Evolutionary conservation across 352 stramenopile genomes (phyloP), one percentile per base, ranked within the genome.

Genomic region (Phytophthora aleatoria): DNA sequence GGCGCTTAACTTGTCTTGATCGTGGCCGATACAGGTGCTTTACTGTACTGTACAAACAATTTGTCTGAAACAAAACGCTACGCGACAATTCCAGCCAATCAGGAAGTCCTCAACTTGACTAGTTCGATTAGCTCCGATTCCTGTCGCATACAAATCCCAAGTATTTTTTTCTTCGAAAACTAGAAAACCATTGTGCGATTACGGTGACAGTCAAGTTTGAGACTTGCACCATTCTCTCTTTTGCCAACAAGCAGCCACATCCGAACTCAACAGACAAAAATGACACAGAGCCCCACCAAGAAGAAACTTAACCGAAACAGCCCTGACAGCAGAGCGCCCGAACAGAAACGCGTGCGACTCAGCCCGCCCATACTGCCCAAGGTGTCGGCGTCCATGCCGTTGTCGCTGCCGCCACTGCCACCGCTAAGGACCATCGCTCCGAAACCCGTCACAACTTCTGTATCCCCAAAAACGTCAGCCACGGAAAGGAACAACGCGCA

Each of bases 291-390:
- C 53, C 4, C 20, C 13, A 16, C 44, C 33, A 71, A 58, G 50
- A 68, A 64, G 38, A 64, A 64, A 33, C 12, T 57, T 1, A 8
- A 27, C 27, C 44, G 42, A 39, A 51, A 36, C 5, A 50, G 45
- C 55, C 30, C 36, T 10, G 31, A 61, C 30, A 50, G 28, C 26
- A 20, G 15, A 36, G 30, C 51, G 13, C 48, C 54, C 5, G 38
- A 66, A 20, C 42, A 53, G 5, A 76, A 76, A 26, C 69, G 69
- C n/a, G 31, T 76, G 43, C 64, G 69, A 3, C 53, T 67, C 28
- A 68, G 58, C 27, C 67, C 67, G n/a, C 58, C 67, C 11, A 50
- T 56, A 26, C 16, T 71, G 11, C 59, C 51, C 20, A 20, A 49
- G 3, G 33, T 31, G n/a, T 45, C 58, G 13, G 36, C 31, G 45